Conservation (phyloP, 2,329 filamentous ascomycete species). For the Davidsoniella eucalypti region DNA sequence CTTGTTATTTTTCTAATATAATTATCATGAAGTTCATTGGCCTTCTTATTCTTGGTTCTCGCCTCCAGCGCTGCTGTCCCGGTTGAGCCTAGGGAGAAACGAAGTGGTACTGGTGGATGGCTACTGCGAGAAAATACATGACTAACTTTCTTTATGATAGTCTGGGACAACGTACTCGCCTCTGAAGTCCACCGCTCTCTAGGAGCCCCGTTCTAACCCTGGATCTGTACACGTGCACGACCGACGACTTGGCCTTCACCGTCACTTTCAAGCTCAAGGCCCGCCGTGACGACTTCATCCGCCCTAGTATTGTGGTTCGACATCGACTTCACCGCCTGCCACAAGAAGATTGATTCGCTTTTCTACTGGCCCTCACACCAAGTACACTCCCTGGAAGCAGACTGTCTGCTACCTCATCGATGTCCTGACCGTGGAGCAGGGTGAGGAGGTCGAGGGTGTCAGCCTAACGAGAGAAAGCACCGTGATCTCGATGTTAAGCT, state of each 20-base stretch:
- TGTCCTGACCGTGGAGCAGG: conserved; percentile 77
- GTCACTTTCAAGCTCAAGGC: conserved; percentile 59
- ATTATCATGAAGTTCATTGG: too few relatives aligned
- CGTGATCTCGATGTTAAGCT: conserved; percentile 87
- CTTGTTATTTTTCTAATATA: too few relatives aligned
- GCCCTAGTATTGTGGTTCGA: conserved; percentile 98
- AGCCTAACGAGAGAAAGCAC: conserved; percentile 85
- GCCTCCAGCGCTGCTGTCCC: too few relatives aligned
- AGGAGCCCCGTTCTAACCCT: conserved; percentile 73
- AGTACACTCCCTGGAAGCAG: conserved; percentile 99
- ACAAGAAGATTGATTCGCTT: conserved; percentile 96
- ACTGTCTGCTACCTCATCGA: conserved; percentile 96
- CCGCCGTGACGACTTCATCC: conserved; percentile 84
- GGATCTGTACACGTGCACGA: conserved; percentile 81
- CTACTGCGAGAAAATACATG: too few relatives aligned
- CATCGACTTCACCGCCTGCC: conserved; percentile 94
- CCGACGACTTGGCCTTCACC: conserved; percentile 69
- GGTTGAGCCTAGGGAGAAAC: too few relatives aligned
- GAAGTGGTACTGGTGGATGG: too few relatives aligned
- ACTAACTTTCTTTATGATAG: too few relatives aligned
- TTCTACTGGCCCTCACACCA: conserved; percentile 92
- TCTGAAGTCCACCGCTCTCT: too few relatives aligned
- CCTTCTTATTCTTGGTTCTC: too few relatives aligned
- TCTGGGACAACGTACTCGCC: too few relatives aligned
- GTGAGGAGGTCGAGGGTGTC: conserved; percentile 58